These are phyloP conservation scores for Verticillium albo-atrum DNA, from an alignment of 2,329 filamentous ascomycete genomes.

Conservation along the genomic window DNA sequence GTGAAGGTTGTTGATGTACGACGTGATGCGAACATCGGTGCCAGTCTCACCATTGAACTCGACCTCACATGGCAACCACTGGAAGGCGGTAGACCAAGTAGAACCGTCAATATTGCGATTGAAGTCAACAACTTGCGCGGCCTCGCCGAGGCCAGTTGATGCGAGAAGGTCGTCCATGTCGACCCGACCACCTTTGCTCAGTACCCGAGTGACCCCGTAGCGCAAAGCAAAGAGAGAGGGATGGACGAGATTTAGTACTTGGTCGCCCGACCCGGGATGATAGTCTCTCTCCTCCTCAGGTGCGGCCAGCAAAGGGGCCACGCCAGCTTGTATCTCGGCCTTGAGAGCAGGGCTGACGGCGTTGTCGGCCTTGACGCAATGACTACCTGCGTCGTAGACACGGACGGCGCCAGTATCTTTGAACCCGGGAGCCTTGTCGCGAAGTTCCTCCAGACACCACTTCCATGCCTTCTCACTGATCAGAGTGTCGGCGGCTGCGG, in stretches of 20 bases:
- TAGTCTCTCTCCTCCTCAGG: constrained; percentile 50
- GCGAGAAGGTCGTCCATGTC: constrained; percentile 32
- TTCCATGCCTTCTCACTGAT: not conserved
- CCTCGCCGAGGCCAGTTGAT: constrained; percentile 25
- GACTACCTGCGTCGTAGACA: constrained; percentile 24
- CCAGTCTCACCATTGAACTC: constrained; percentile 25
- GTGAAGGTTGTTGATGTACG: constrained; percentile 52
- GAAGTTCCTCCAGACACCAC: constrained; percentile 25
- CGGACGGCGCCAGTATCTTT: constrained; percentile 26
- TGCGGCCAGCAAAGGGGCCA: constrained; percentile 44
- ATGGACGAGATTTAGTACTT: constrained; percentile 59
- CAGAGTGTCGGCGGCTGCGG: not conserved
- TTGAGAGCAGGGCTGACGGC: constrained; percentile 16
- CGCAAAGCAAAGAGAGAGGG: constrained; percentile 59
- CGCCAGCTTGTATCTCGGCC: constrained; percentile 35
- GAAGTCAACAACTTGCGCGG: not conserved
- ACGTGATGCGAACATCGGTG: constrained; percentile 30
- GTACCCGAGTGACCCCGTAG: constrained; percentile 40
- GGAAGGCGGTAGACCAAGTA: constrained; percentile 21
- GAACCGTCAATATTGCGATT: not conserved
- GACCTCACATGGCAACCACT: constrained; percentile 48
- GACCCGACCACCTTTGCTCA: constrained; percentile 19
- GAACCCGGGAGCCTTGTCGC: constrained; percentile 25
- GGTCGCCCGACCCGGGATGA: constrained; percentile 52
- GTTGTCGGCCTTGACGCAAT: constrained; percentile 30